Percentiles rank a stretch among this genome's conserved stretches.
These are phyloP conservation scores for Paramecium caudatum DNA, from an alignment of 73 alveolate genomes.

Conservation along the genomic window DNA sequence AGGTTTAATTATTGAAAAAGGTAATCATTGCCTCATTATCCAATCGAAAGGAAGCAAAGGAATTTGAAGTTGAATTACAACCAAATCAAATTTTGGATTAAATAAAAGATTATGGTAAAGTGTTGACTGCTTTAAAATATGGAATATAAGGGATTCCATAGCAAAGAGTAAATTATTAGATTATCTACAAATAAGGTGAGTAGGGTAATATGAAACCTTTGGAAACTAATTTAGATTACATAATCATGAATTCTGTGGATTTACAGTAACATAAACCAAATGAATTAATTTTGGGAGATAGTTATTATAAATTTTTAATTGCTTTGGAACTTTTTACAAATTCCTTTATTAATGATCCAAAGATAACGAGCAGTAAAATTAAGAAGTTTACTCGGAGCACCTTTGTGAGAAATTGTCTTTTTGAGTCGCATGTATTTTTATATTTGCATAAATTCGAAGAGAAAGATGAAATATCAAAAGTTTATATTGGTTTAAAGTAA, in stretches of 20 bases:
- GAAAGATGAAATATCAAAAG: not conserved
- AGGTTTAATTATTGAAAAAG: not conserved
- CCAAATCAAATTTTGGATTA: too few relatives aligned
- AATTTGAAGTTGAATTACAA: too few relatives aligned
- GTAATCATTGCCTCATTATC: too few relatives aligned
- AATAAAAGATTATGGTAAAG: too few relatives aligned
- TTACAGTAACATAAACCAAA: not conserved
- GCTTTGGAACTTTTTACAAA: not conserved
- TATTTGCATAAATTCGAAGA: slow-evolving; percentile 23
- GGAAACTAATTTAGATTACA: too few relatives aligned
- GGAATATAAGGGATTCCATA: too few relatives aligned
- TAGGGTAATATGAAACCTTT: too few relatives aligned
- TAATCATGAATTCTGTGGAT: not conserved
- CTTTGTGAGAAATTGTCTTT: not conserved
- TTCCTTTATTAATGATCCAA: not conserved
- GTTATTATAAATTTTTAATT: not conserved
- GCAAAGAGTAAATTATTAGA: too few relatives aligned
- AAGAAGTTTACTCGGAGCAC: slow-evolving; percentile 7
- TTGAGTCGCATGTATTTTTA: not conserved
- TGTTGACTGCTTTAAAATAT: too few relatives aligned
- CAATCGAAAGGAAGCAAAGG: too few relatives aligned
- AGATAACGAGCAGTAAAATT: not conserved
- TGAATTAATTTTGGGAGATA: not conserved
- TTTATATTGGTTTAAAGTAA: not conserved
- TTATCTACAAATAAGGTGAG: too few relatives aligned